Percentiles rank a stretch among this genome's conserved stretches.
Conservation (phyloP, 2,329 filamentous ascomycete genomes). For the Cladosporium sp. region DNA sequence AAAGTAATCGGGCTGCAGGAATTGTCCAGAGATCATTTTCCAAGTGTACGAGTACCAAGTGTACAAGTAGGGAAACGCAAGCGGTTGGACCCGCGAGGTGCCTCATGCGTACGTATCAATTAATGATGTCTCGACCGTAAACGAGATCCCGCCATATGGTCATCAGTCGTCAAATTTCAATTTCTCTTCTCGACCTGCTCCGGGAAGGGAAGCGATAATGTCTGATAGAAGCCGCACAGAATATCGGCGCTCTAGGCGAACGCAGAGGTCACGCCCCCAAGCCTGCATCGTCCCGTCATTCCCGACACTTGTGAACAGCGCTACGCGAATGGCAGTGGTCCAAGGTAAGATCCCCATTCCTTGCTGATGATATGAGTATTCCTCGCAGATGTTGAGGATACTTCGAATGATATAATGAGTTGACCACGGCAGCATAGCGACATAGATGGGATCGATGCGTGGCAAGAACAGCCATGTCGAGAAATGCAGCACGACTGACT, state of each 20-base stretch:
- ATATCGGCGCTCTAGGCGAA: not conserved
- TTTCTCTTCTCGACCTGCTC: not conserved
- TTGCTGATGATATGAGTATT: not conserved
- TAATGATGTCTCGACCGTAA: not conserved
- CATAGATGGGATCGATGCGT: not conserved
- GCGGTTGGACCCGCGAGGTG: too few species aligned
- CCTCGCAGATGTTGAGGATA: not conserved
- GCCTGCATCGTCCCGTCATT: not conserved
- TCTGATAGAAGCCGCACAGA: not conserved
- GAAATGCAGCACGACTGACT: not conserved
- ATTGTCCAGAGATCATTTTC: not conserved
- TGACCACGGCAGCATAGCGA: not conserved
- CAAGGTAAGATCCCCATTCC: not conserved
- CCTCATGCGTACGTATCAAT: not conserved
- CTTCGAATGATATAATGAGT: not conserved
- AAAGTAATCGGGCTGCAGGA: not conserved
- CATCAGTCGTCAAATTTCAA: not conserved
- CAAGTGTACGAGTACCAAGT: too few species aligned
- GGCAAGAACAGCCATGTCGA: not conserved
- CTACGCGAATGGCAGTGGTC: not conserved
- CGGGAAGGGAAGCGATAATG: not conserved
- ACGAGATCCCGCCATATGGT: not conserved
- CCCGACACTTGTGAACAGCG: not conserved
- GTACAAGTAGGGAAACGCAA: too few species aligned
- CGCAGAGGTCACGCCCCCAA: not conserved